These are phyloP conservation scores for Dictyophora rubrovolvata DNA, from an alignment of 768 basidiomycete genomes.

Conservation along the genomic window DNA sequence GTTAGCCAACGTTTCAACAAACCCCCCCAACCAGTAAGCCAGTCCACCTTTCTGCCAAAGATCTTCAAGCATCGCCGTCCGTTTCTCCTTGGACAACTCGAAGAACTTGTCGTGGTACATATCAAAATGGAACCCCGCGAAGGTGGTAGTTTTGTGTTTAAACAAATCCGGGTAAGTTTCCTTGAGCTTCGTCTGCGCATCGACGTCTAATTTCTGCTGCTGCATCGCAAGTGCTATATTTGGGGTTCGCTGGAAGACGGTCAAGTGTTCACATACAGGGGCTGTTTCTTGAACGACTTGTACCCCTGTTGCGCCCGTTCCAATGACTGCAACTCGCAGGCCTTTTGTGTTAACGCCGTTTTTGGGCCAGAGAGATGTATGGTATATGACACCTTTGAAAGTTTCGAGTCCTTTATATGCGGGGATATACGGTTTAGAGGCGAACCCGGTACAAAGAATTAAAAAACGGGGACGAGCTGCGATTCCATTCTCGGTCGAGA, in stretches of 20 bases:
- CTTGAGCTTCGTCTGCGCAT: not conserved
- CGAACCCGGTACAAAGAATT: not conserved
- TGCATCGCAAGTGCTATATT: not conserved
- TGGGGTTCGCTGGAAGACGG: conserved; percentile 10
- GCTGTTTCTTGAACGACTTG: conserved; percentile 6
- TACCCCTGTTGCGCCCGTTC: not conserved
- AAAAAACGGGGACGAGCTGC: not conserved
- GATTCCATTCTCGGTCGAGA: not conserved
- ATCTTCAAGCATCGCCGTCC: not conserved
- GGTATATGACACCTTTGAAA: not conserved
- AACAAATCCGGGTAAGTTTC: not conserved
- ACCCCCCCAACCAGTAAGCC: not conserved
- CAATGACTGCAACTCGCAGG: conserved; percentile 3
- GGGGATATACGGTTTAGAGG: not conserved
- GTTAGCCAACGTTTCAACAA: not conserved
- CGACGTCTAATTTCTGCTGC: conserved; percentile 1
- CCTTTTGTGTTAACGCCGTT: conserved; percentile 1
- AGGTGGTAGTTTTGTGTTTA: not conserved
- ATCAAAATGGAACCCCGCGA: not conserved
- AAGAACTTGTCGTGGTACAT: not conserved
- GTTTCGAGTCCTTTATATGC: not conserved
- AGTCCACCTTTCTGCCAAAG: not conserved
- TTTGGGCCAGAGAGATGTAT: conserved; percentile 5
- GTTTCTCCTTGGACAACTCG: not conserved
- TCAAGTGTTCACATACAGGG: not conserved